Evolutionary conservation across 2,329 filamentous ascomycete genomes (phyloP).

Genomic region (Paecilomyces dactylethromorphus): DNA sequence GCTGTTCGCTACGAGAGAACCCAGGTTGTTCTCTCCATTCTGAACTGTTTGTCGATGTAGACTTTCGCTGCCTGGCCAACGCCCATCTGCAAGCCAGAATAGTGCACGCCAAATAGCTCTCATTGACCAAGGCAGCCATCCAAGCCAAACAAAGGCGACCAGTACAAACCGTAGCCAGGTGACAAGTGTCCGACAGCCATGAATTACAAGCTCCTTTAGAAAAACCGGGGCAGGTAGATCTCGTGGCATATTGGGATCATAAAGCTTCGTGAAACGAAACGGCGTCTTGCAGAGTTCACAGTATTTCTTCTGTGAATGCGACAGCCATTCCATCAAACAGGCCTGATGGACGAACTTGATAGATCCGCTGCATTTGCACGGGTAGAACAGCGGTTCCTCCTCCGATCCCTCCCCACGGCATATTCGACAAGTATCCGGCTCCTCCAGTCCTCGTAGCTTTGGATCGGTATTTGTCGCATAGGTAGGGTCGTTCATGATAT

Average conservation of each 20-base stretch:
- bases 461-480: conserved; percentile 37
- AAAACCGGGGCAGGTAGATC: conserved; percentile 77
- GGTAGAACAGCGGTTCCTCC: conserved; percentile 87
- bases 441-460: conserved; percentile 37
- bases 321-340: conserved; percentile 97
- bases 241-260: conserved; percentile 87
- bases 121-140: conserved; percentile 83
- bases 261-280: conserved; percentile 96
- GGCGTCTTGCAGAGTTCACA: conserved; percentile 99
- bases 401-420: conserved; percentile 80
- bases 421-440: conserved; percentile 88
- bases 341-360: conserved; percentile 98
- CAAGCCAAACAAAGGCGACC: conserved; percentile 81
- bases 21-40: conserved; percentile 11
- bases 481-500: conserved; percentile 53
- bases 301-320: conserved; percentile 98
- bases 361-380: conserved; percentile 97
- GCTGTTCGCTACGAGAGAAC: conserved; percentile 18
- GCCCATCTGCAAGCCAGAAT: conserved; percentile 87
- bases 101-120: conserved; percentile 86
- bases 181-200: conserved; percentile 63
- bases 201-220: conserved; percentile 66
- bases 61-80: conserved; percentile 45
- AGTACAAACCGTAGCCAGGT: conserved; percentile 73
- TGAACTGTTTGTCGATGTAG: conserved; percentile 10